Evolutionary conservation across 331 rosid genomes (phyloP).

Genomic region (Phaseolus coccineus): DNA sequence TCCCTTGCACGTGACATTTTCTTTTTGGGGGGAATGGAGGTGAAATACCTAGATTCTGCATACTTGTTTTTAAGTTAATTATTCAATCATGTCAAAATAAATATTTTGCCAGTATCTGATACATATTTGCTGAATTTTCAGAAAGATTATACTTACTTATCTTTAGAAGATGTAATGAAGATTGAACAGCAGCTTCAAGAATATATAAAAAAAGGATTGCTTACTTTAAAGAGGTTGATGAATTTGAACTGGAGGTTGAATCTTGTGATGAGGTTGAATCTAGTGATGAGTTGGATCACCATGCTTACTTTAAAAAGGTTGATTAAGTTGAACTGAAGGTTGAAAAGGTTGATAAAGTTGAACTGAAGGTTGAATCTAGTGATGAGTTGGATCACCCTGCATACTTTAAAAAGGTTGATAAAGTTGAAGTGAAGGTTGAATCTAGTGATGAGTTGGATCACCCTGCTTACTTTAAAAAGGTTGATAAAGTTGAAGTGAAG

Average conservation of each 20-base stretch:
- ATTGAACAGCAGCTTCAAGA: constrained; percentile 36
- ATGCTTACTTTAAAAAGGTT: too few relatives aligned
- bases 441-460: too few relatives aligned
- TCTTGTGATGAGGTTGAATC: constrained; percentile 33
- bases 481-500: too few relatives aligned
- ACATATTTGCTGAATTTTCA: constrained; percentile 39
- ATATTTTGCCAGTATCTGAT: constrained; percentile 30
- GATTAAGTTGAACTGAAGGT: too few relatives aligned
- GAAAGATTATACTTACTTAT: constrained; percentile 37
- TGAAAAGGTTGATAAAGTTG: too few relatives aligned
- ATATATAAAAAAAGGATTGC: constrained; percentile 38
- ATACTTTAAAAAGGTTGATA: too few relatives aligned
- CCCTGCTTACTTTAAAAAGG: too few relatives aligned
- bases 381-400: too few relatives aligned
- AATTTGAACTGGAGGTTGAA: constrained; percentile 43
- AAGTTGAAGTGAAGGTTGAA: too few relatives aligned
- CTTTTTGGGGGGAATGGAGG: neutral
- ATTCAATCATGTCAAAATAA: too few relatives aligned
- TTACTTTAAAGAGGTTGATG: constrained; percentile 50
- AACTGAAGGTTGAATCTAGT: too few relatives aligned
- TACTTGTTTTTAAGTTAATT: too few relatives aligned
- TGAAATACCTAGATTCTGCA: neutral
- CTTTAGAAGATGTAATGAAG: constrained; percentile 15
- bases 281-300: constrained; percentile 7
- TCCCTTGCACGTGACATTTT: neutral